Percentiles rank a stretch among this genome's conserved stretches.
Conservation (phyloP, 805 yeast genomes). For the Metschnikowia sp. region DNA sequence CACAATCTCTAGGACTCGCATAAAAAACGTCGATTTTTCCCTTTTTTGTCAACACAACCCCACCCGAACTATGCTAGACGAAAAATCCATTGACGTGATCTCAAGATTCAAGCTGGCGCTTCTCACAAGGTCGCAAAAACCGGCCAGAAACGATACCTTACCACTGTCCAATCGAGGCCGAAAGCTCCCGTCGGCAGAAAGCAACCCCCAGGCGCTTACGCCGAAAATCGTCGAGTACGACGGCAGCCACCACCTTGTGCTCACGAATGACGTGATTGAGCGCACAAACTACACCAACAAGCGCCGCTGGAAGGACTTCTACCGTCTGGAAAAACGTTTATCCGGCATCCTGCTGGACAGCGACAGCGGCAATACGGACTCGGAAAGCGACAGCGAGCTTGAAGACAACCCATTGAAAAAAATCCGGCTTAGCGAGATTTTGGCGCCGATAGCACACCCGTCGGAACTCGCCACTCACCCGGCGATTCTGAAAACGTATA, state of each 20-base stretch:
- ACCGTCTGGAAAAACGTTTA: constrained; percentile 6
- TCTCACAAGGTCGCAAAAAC: constrained; percentile 16
- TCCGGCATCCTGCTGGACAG: background rate
- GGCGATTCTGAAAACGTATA: constrained; percentile 64
- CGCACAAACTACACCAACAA: constrained; percentile 26
- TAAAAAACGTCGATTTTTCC: background rate
- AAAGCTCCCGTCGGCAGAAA: constrained; percentile 21
- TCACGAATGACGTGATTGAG: constrained; percentile 35
- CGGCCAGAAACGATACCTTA: constrained; percentile 6
- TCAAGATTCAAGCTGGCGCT: constrained; percentile 38
- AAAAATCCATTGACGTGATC: constrained; percentile 36
- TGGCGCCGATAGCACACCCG: constrained; percentile 79
- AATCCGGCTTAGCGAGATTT: constrained; percentile 41
- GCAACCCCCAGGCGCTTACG: constrained; percentile 21
- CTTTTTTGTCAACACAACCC: background rate
- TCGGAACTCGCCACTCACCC: constrained; percentile 73
- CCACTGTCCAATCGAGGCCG: constrained; percentile 30
- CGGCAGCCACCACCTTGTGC: constrained; percentile 33
- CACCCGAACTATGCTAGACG: constrained; percentile 32
- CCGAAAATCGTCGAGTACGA: constrained; percentile 39
- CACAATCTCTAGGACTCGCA: background rate
- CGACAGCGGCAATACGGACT: background rate
- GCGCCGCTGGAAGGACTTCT: constrained; percentile 35
- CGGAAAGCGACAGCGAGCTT: background rate
- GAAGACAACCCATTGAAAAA: constrained; percentile 24